Percentiles rank a stretch among this genome's conserved stretches.
Evolutionary conservation across 2,329 filamentous ascomycete species (phyloP).

Genomic region (Aspergillus sp.): DNA sequence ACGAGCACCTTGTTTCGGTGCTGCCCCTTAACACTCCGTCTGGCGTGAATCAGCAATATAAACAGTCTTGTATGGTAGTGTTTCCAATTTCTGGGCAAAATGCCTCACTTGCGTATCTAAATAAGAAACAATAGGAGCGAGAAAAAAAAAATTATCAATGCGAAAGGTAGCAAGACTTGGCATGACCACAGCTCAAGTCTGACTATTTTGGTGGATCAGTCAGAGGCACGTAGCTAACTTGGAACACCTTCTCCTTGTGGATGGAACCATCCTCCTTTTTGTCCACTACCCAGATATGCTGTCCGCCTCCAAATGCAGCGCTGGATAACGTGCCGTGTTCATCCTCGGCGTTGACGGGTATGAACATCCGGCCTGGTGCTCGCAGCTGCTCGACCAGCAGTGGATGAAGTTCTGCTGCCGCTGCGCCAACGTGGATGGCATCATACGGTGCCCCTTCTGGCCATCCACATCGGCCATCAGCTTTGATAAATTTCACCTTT

Average conservation of each 20-base stretch:
- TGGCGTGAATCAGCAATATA: background rate
- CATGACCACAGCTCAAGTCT: background rate
- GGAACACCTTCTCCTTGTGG: conserved; percentile 57
- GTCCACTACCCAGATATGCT: conserved; percentile 65
- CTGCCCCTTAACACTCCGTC: background rate
- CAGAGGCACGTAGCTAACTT: conserved; percentile 64
- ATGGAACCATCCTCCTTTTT: conserved; percentile 61
- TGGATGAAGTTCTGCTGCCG: conserved; percentile 70
- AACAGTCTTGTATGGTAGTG: background rate
- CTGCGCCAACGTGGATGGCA: conserved; percentile 93
- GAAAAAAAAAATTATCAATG: too few species aligned
- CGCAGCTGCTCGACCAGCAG: conserved; percentile 75
- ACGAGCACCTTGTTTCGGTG: background rate
- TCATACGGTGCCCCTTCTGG: conserved; percentile 68
- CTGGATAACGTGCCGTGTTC: conserved; percentile 22
- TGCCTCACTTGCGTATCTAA: background rate
- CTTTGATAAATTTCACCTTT: conserved; percentile 69
- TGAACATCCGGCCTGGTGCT: conserved; percentile 70
- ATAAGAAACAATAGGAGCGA: too few species aligned
- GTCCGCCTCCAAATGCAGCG: conserved; percentile 36
- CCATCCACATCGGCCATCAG: conserved; percentile 71
- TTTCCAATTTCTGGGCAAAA: background rate
- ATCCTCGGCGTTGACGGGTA: conserved; percentile 57
- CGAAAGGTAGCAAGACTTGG: too few species aligned
- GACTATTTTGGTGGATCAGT: conserved; percentile 55